Base-by-base conservation (phyloP, 192 early-diverging fungal genomes). In the Mortierella alpina region DNA sequence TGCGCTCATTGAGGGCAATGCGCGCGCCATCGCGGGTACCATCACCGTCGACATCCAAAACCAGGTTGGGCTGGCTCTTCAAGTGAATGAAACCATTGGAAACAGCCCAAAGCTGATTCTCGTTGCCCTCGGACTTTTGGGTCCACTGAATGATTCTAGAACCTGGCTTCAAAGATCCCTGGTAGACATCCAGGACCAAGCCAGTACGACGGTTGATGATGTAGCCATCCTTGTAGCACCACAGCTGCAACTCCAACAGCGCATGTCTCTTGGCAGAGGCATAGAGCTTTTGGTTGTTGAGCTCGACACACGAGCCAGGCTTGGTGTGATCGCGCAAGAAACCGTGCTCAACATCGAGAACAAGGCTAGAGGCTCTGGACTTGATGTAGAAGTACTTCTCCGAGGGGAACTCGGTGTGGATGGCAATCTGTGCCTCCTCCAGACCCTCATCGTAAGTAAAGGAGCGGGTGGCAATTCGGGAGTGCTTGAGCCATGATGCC, bases 181-280 rank as follows among this genome's bases (percentile, higher is more conserved):
- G 46, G 45, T 18, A 13, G 13, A 59, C 71, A 52, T 82, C 80
- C 14, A 82, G 51, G 22, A 70, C 71, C 61, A 82, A 51, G 18
- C 72, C 72, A 50, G 66, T 82, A 50, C 80, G 70, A 69, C 72
- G 71, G 59, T 82, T 82, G 49, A 82, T 75, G 23, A 82, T 66
- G 68, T 55, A 82, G 13, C 80, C 80, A 51, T 65, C 59, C 51
- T 82, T 62, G 68, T 61, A 74, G 13, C 67, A 51, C 80, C 80
- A 82, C 20, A 82, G 63, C 58, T 82, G 80, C 11, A 79, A 57
- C 58, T 79, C 75, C 57, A 79, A 56, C 31, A 79, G 69, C 17
- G 75, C 75, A 49, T 79, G 75, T 18, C 57, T 56, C 45, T 64
- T 51, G 41, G 75, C 45, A 39, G 75, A 79, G 18, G 68, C 75